These are phyloP conservation scores for Bathelium albidoporum DNA, from an alignment of 495 filamentous ascomycete genomes.

Conservation along the genomic window DNA sequence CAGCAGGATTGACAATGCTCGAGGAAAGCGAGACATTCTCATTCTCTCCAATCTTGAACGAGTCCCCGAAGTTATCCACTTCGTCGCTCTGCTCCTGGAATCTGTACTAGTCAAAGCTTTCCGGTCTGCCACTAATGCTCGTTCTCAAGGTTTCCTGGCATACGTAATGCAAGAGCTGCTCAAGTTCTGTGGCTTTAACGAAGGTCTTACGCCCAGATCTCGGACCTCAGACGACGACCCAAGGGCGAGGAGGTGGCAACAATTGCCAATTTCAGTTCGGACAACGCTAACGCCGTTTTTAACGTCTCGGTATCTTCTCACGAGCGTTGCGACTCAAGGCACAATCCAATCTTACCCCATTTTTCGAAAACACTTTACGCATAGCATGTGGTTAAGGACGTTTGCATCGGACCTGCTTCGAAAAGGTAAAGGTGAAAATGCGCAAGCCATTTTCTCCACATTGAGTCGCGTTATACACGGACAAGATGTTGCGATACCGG, in stretches of 20 bases:
- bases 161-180: constrained; percentile 91
- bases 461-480: constrained; percentile 69
- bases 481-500: constrained; percentile 71
- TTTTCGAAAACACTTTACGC: constrained; percentile 52
- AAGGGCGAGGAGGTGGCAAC: constrained; percentile 60
- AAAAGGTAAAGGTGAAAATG: constrained; percentile 57
- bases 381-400: constrained; percentile 67
- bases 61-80: constrained; percentile 71
- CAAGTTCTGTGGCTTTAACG: constrained; percentile 53
- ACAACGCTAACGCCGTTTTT: constrained; percentile 78
- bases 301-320: constrained; percentile 68
- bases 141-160: constrained; percentile 78
- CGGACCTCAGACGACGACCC: constrained; percentile 34
- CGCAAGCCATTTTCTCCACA: constrained; percentile 63
- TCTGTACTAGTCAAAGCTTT: constrained; percentile 86
- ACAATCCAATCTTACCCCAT: constrained; percentile 57
- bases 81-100: constrained; percentile 74
- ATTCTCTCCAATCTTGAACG: constrained; percentile 76
- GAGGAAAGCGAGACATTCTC: constrained; percentile 68
- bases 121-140: constrained; percentile 73
- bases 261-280: constrained; percentile 60
- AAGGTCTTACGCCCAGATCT: neutral
- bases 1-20: constrained; percentile 70
- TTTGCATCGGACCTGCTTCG: constrained; percentile 75
- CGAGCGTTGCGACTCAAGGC: constrained; percentile 38